Percentiles rank a stretch among this genome's conserved stretches.
These are phyloP conservation scores for Stentor coeruleus DNA, from an alignment of 73 alveolate species.

Conservation along the genomic window DNA sequence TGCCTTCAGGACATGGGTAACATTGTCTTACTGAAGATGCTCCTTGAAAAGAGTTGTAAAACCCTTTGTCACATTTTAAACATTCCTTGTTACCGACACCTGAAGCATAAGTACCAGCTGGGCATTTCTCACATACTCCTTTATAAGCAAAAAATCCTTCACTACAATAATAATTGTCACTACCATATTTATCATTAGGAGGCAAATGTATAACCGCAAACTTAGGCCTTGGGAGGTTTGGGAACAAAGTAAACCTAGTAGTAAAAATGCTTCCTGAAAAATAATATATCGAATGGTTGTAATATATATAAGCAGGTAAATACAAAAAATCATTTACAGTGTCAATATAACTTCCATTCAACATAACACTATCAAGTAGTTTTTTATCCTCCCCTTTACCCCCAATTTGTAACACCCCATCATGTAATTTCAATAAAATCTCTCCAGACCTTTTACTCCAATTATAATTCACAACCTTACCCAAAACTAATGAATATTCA, in stretches of 20 bases:
- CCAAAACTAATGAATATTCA: neutral
- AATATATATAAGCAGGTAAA: conserved; percentile 4
- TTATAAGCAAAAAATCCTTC: neutral
- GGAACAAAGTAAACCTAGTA: too few relatives aligned
- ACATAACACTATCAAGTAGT: neutral
- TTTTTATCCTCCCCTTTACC: neutral
- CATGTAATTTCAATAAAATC: neutral
- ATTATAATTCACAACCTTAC: neutral
- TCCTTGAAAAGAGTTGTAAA: neutral
- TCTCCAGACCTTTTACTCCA: neutral
- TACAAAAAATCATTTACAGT: too few relatives aligned
- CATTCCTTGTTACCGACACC: neutral
- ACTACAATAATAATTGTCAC: neutral
- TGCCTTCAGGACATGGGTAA: conserved; percentile 1
- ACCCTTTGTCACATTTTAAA: neutral
- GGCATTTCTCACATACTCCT: neutral
- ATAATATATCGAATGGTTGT: neutral
- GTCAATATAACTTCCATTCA: neutral
- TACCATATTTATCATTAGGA: too few relatives aligned
- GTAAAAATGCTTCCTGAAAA: neutral
- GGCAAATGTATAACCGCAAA: too few relatives aligned
- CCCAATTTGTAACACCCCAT: neutral
- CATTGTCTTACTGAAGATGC: neutral
- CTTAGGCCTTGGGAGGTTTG: too few relatives aligned
- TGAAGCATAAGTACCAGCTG: neutral